Conservation (phyloP, 2,329 filamentous ascomycete genomes). For the Scedosporium aurantiacum region DNA sequence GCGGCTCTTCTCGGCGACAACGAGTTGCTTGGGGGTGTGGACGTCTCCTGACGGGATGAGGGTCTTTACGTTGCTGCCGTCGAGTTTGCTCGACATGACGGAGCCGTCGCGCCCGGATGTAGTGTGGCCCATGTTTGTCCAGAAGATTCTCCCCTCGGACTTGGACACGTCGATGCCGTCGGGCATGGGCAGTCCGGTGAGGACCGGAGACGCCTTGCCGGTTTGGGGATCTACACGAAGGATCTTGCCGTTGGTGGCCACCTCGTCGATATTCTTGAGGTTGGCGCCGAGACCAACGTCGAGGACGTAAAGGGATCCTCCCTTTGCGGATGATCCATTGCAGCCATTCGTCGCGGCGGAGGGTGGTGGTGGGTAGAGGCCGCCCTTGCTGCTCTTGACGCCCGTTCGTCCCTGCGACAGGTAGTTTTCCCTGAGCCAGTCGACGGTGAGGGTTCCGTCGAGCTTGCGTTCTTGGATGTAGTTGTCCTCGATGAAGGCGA, state of each 20-base stretch:
- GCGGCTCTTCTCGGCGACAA: constrained; percentile 15
- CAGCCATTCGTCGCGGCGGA: constrained; percentile 7
- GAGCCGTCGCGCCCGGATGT: constrained; percentile 26
- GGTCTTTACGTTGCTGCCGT: constrained; percentile 32
- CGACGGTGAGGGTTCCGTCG: constrained; percentile 24
- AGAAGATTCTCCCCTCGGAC: constrained; percentile 28
- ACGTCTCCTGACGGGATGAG: constrained; percentile 31
- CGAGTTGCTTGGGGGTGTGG: constrained; percentile 39
- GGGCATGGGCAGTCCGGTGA: constrained; percentile 21
- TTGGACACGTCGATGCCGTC: constrained; percentile 32
- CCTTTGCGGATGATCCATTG: not conserved
- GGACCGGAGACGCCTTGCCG: constrained; percentile 13
- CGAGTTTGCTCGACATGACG: constrained; percentile 32
- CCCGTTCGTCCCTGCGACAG: constrained; percentile 36
- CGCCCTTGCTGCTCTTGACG: constrained; percentile 27
- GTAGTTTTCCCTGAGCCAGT: constrained; percentile 31
- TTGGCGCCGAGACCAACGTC: constrained; percentile 16
- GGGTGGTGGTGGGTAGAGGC: constrained; percentile 24
- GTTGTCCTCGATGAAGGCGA: constrained; percentile 40
- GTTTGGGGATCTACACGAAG: constrained; percentile 11
- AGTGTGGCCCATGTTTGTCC: constrained; percentile 37
- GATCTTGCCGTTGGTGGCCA: constrained; percentile 1
- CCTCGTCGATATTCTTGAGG: not conserved
- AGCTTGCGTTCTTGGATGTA: constrained; percentile 39
- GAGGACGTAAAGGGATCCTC: constrained; percentile 14